A percentile compares a stretch with the other conserved stretches of the same genome.
Evolutionary conservation across 2,329 filamentous ascomycete genomes (phyloP).

Genomic region (Diplodia mutila): DNA sequence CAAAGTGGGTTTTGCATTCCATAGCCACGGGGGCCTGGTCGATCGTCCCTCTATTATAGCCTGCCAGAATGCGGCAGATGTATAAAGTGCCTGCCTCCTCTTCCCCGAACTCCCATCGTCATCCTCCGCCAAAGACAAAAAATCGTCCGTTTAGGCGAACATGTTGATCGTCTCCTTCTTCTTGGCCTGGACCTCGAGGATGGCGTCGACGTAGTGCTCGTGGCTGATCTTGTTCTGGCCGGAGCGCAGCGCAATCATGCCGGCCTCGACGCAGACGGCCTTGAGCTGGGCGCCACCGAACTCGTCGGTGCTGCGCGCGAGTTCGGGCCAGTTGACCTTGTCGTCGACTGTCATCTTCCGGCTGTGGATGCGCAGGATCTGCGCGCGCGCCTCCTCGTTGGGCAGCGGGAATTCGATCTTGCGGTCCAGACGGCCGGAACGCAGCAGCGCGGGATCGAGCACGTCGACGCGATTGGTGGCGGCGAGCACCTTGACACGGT

Average conservation of each 20-base stretch:
- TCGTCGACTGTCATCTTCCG: conserved; percentile 97
- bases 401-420: conserved; percentile 99
- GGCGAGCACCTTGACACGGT: conserved; percentile 93
- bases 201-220: conserved; percentile 98
- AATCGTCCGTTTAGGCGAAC: conserved; percentile 38
- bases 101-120: neutral
- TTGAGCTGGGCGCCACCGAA: conserved; percentile 98
- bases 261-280: conserved; percentile 97
- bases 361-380: conserved; percentile 96
- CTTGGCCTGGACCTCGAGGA: conserved; percentile 91
- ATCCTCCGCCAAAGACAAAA: neutral
- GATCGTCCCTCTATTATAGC: conserved; percentile 11
- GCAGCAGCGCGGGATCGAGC: conserved; percentile 85
- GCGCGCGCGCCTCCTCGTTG: conserved; percentile 94
- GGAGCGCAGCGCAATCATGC: conserved; percentile 95
- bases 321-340: conserved; percentile 90
- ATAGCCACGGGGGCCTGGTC: neutral
- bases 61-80: conserved; percentile 6
- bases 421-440: conserved; percentile 88
- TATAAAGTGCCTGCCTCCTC: neutral
- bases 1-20: neutral
- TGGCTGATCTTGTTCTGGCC: conserved; percentile 97
- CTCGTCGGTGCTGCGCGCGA: conserved; percentile 96
- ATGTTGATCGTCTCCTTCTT: conserved; percentile 77
- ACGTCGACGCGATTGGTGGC: conserved; percentile 95